Base-by-base conservation (phyloP, 2,329 filamentous ascomycete species). In the Hypoxylon sp. region DNA sequence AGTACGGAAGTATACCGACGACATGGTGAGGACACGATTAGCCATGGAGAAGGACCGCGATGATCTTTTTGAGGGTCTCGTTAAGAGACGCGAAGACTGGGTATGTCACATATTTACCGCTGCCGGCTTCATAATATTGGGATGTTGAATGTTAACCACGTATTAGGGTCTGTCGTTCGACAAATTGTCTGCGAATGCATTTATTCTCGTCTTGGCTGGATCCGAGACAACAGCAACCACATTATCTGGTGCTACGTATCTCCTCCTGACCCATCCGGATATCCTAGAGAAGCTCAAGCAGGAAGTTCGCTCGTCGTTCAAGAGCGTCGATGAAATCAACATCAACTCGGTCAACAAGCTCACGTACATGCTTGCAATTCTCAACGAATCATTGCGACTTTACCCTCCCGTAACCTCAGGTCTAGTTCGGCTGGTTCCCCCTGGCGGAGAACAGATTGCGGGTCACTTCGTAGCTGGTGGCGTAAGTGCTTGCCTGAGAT, bases 321-420 rank as follows among this genome's bases (percentile, higher is more conserved):
- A 70, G 3, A 74, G 62, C 0, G 75, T 77, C 14, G 75, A 78
- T 1, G 78, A 83, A 11, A 84, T 84, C 64, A 78, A 72, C 17
- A 74, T 81, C 45, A 75, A 72, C 17, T 76, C 74, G 2, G 76
- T 80, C 6, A 71, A 72, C 43, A 73, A 73, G 19, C 71, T 83
- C 0, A 59, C 72, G n/a, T 85, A 84, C 59, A 77, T 84, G 71
- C 72, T 79, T 11, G 82, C 82, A 3, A 74, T 76, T 38, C 75
- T 84, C n/a, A 78, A 83, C 23, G 83, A 85, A 70, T 71, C 76
- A 9, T 68, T 84, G 14, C 78, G 83, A 3, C 72, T 83, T 36
- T 84, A 82, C 61, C 82, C 82, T 17, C 75, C 75, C 6, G 73
- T 78, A 0, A 69, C 72, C 1, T 68, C 73, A 0, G 68, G 70